Evolutionary conservation across 2,329 filamentous ascomycete genomes (phyloP).

Genomic region (Ophiostoma himal-ulmi): DNA sequence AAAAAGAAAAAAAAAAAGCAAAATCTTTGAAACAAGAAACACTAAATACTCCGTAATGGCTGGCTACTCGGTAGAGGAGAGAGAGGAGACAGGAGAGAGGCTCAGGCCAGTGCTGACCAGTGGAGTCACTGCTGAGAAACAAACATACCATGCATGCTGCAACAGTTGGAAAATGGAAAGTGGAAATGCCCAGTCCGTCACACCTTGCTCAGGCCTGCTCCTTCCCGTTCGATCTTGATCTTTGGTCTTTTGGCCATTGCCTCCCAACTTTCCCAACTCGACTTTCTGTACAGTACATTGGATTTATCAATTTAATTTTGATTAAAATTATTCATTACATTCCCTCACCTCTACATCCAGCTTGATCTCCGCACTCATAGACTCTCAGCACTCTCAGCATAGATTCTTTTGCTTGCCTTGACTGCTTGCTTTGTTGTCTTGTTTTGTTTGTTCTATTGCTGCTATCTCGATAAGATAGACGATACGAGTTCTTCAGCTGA

Average conservation of each 20-base stretch:
- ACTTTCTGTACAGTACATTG: not conserved
- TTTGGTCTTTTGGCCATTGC: not conserved
- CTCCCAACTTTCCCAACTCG: not conserved
- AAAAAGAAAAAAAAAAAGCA: not conserved
- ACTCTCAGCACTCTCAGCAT: not conserved
- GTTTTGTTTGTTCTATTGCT: not conserved
- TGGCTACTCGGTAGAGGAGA: no score
- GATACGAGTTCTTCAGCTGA: not conserved
- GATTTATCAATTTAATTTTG: not conserved
- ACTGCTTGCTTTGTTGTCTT: not conserved
- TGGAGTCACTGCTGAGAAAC: not conserved
- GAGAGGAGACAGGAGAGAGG: not conserved
- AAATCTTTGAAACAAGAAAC: not conserved
- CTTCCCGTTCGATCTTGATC: not conserved
- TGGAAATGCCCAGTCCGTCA: not conserved
- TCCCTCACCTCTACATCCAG: not conserved
- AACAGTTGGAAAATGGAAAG: not conserved
- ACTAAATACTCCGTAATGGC: no score
- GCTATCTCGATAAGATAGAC: slow-evolving; percentile 7
- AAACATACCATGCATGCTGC: not conserved
- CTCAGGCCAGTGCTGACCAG: not conserved
- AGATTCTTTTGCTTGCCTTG: no score
- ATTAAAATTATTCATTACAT: not conserved
- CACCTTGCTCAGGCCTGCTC: not conserved
- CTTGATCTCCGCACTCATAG: not conserved